phyloP scores from a whole-genome alignment of 2,329 filamentous ascomycete species.

The Penicillium polonicum region DNA sequence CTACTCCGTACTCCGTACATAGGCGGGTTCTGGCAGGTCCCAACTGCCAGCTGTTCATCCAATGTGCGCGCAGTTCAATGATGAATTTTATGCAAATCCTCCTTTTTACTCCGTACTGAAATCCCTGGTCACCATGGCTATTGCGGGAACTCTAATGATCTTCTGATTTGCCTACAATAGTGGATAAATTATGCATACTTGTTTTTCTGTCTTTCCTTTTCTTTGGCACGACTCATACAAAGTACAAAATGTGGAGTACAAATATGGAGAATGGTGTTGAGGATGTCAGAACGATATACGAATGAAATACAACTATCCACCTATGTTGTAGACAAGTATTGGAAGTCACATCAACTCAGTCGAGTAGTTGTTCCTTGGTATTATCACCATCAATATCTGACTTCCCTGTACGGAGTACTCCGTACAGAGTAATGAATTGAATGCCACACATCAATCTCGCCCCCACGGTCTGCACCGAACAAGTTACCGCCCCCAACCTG shows the following conservation, averaged over 20 bases:
- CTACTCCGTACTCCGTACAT: background rate
- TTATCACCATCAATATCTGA: background rate
- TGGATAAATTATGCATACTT: background rate
- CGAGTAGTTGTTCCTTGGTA: background rate
- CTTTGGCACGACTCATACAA: too few relatives aligned
- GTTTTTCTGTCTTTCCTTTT: background rate
- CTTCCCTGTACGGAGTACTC: background rate
- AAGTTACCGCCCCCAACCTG: background rate
- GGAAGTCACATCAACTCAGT: background rate
- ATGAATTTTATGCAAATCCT: background rate
- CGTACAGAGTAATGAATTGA: background rate
- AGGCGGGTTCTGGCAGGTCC: background rate
- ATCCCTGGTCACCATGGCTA: background rate
- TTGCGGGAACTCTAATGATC: background rate
- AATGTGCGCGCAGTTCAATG: background rate
- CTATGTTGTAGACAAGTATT: background rate
- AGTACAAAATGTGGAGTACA: background rate
- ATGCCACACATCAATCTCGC: background rate
- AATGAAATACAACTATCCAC: background rate
- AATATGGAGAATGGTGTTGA: background rate
- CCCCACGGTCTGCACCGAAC: background rate
- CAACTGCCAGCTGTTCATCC: background rate
- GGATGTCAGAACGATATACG: background rate
- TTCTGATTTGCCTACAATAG: background rate
- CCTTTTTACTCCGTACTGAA: background rate